phyloP scores from a whole-genome alignment of 345 rosid species.

The Hirschfeldia incana region DNA sequence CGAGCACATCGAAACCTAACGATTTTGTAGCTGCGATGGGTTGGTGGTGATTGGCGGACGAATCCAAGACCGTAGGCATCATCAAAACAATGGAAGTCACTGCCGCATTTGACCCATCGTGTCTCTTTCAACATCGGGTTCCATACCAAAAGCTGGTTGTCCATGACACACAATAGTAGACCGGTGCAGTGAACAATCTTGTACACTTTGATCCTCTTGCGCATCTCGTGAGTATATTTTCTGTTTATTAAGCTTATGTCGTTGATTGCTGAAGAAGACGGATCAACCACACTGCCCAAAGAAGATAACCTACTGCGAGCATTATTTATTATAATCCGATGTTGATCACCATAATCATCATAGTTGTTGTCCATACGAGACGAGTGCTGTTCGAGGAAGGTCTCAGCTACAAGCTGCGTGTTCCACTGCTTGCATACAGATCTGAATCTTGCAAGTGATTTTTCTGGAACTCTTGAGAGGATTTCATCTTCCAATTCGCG shows the following conservation, averaged over 20 bases:
- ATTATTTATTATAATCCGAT: not conserved
- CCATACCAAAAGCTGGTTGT: not conserved
- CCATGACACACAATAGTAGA: not conserved
- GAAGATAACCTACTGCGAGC: not conserved
- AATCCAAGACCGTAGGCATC: slow-evolving; percentile 14
- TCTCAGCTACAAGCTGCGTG: not conserved
- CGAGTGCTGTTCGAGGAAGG: not conserved
- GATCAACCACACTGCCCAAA: not conserved
- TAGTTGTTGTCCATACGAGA: not conserved
- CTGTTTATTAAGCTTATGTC: not conserved
- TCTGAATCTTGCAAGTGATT: not conserved
- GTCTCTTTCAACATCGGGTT: not conserved
- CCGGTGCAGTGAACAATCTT: slow-evolving; percentile 2
- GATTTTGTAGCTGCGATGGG: not conserved
- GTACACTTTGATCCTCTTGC: not conserved
- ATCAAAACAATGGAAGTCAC: slow-evolving; percentile 4
- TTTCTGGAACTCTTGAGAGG: not conserved
- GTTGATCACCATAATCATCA: not conserved
- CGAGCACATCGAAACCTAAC: slow-evolving; percentile 7
- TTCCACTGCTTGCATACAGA: not conserved
- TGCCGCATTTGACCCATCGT: not conserved
- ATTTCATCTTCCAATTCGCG: not conserved
- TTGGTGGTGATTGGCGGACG: slow-evolving; percentile 3
- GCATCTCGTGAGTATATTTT: not conserved
- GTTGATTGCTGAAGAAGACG: not conserved